Conservation (phyloP, 2,329 filamentous ascomycete genomes). For the Acephala macrosclerotiorum region DNA sequence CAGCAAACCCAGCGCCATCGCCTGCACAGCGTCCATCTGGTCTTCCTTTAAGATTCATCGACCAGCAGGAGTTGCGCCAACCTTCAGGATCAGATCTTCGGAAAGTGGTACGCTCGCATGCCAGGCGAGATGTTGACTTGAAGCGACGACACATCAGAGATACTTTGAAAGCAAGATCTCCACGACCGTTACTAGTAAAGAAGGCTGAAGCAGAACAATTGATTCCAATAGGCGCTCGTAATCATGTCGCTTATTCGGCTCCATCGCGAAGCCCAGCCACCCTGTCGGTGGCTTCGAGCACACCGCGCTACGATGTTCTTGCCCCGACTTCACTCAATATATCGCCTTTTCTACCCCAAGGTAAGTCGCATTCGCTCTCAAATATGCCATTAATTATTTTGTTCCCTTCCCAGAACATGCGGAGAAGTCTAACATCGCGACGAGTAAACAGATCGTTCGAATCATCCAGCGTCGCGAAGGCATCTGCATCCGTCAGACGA, state of each 20-base stretch:
- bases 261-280: neutral
- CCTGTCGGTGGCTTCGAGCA: neutral
- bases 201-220: neutral
- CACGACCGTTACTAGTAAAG: neutral
- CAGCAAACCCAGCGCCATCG: neutral
- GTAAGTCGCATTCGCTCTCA: neutral
- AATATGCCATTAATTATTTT: neutral
- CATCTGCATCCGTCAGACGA: neutral
- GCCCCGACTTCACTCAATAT: neutral
- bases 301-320: neutral
- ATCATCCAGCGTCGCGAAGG: neutral
- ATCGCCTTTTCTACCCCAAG: neutral
- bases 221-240: neutral
- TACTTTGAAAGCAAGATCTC: neutral
- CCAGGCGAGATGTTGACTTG: constrained; percentile 1
- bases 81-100: constrained; percentile 2
- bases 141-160: constrained; percentile 1
- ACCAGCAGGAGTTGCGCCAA: neutral
- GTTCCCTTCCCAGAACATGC: neutral
- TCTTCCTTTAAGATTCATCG: neutral
- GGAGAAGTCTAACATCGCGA: neutral
- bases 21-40: neutral
- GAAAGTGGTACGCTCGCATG: constrained; percentile 5
- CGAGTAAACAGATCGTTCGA: neutral
- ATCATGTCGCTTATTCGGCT: neutral